Conservation (phyloP, 2,329 filamentous ascomycete genomes). For the Penicillium fuscoglaucum region DNA sequence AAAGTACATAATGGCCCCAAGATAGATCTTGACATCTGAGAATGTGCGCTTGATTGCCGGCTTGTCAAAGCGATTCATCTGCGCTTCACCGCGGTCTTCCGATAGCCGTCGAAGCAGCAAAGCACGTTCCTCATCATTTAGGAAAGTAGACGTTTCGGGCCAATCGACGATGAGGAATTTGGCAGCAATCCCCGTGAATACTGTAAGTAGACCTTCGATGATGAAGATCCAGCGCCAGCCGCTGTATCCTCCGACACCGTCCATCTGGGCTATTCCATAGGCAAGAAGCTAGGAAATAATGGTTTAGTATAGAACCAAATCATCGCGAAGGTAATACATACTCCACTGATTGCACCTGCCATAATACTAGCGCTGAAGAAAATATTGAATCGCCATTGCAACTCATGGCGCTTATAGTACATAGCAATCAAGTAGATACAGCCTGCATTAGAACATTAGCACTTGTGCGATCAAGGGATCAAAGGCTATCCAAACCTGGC, state of each 20-base stretch:
- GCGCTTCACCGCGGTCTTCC: constrained; percentile 46
- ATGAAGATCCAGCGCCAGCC: constrained; percentile 54
- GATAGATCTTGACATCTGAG: constrained; percentile 41
- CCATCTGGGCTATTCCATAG: constrained; percentile 44
- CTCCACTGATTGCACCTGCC: constrained; percentile 43
- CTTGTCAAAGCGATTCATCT: constrained; percentile 57
- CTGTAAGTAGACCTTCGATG: constrained; percentile 51
- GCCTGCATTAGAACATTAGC: constrained; percentile 22
- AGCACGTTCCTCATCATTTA: constrained; percentile 48
- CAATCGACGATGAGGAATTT: constrained; percentile 53
- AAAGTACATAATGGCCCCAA: constrained; percentile 61
- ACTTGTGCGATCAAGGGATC: neutral
- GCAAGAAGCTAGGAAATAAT: constrained; percentile 37
- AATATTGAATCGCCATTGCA: constrained; percentile 42
- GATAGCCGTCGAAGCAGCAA: constrained; percentile 46
- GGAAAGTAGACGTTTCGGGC: constrained; percentile 48
- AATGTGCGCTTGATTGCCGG: constrained; percentile 51
- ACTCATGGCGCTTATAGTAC: constrained; percentile 42
- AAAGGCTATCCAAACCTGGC: constrained; percentile 28
- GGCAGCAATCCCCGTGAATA: constrained; percentile 49
- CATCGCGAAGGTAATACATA: constrained; percentile 18
- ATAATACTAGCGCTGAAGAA: constrained; percentile 41
- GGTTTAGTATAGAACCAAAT: neutral
- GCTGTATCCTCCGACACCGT: constrained; percentile 42
- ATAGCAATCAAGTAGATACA: constrained; percentile 39